A percentile compares a stretch with the other conserved stretches of the same genome.
These are phyloP conservation scores for Chlorella sp. DNA, from an alignment of 139 green algal genomes.

Conservation along the genomic window DNA sequence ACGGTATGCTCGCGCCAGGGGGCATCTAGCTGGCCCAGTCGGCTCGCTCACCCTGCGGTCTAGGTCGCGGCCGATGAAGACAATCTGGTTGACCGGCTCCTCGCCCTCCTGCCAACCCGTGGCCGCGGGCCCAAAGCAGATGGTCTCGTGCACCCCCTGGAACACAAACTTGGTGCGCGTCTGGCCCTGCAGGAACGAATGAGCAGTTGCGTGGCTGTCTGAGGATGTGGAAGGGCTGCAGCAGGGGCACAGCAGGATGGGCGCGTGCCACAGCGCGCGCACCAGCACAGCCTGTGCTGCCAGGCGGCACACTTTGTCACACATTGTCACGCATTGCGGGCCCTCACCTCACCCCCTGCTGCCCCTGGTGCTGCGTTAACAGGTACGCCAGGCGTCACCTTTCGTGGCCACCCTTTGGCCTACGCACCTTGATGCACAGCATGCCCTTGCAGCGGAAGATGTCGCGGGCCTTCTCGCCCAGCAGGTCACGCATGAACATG, in stretches of 20 bases:
- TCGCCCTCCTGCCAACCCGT: conserved; percentile 70
- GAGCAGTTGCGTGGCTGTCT: background rate
- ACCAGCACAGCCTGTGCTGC: no score
- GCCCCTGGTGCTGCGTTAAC: no score
- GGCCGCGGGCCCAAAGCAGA: conserved; percentile 77
- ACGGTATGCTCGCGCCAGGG: background rate
- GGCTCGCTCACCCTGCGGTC: conserved; percentile 39
- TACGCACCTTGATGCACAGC: conserved; percentile 79
- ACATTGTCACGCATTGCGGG: no score
- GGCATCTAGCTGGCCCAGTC: background rate
- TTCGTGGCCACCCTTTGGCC: no score
- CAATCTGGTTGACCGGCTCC: conserved; percentile 77
- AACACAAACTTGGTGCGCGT: conserved; percentile 85
- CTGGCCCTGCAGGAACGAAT: conserved; percentile 40
- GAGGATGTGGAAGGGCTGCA: background rate
- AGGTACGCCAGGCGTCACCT: no score
- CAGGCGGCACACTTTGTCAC: no score
- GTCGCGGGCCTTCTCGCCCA: conserved; percentile 82
- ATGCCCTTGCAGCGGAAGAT: conserved; percentile 90
- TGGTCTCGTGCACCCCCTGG: conserved; percentile 89
- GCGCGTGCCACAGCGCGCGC: no score
- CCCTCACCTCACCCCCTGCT: no score
- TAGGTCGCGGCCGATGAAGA: conserved; percentile 85
- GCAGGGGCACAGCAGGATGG: no score
- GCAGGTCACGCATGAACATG: conserved; percentile 84